Evolutionary conservation across 2,329 filamentous ascomycete genomes (phyloP).

Genomic region (Cryphonectria radicalis): DNA sequence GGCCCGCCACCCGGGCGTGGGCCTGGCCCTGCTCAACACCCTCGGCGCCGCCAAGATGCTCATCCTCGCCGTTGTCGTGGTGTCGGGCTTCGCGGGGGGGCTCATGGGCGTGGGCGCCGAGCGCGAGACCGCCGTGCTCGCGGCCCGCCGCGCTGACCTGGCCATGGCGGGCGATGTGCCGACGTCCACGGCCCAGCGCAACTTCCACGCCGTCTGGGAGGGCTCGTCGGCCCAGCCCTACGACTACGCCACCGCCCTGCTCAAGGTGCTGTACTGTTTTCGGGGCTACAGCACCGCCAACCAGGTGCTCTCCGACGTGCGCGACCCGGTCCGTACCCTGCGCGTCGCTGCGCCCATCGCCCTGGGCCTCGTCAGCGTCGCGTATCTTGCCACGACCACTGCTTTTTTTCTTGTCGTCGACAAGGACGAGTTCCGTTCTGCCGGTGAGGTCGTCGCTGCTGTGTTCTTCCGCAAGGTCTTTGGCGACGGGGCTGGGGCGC

Average conservation of each 20-base stretch:
- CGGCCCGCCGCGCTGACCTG: slow-evolving; percentile 32
- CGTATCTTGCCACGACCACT: slow-evolving; percentile 62
- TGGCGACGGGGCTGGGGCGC: slow-evolving; percentile 46
- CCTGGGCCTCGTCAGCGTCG: slow-evolving; percentile 55
- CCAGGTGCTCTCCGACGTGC: slow-evolving; percentile 60
- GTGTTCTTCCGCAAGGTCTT: slow-evolving; percentile 63
- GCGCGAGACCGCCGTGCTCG: slow-evolving; percentile 22
- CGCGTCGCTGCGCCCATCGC: slow-evolving; percentile 60
- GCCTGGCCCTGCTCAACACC: slow-evolving; percentile 52
- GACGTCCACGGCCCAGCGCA: slow-evolving; percentile 42
- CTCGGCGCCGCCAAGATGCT: slow-evolving; percentile 55
- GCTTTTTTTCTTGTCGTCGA: slow-evolving; percentile 64
- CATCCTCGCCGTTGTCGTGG: slow-evolving; percentile 50
- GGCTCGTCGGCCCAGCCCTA: slow-evolving; percentile 47
- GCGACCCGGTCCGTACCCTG: slow-evolving; percentile 60
- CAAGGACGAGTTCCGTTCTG: slow-evolving; percentile 56
- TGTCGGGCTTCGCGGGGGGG: slow-evolving; percentile 46
- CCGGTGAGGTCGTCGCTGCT: slow-evolving; percentile 59
- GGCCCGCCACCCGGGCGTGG: slow-evolving; percentile 49
- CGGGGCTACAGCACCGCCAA: slow-evolving; percentile 60
- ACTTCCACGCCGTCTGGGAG: slow-evolving; percentile 46
- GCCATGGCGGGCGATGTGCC: slow-evolving; percentile 33
- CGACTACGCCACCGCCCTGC: slow-evolving; percentile 53
- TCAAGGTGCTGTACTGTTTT: slow-evolving; percentile 61
- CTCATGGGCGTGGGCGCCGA: slow-evolving; percentile 39